phyloP scores from a whole-genome alignment of 495 filamentous ascomycete genomes.

The Talaromyces adpressus region DNA sequence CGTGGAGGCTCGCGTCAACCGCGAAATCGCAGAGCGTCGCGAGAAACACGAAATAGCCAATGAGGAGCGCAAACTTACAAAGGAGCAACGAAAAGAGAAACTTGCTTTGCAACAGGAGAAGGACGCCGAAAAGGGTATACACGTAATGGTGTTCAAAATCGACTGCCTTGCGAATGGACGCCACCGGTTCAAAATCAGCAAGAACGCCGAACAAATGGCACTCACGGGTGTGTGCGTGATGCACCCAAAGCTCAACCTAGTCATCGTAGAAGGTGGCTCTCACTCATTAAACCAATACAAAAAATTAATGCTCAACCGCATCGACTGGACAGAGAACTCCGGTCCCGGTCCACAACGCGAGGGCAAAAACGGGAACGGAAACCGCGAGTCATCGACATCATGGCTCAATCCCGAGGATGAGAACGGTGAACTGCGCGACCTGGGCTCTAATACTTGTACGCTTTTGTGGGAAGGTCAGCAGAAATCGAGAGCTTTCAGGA shows the following conservation, averaged over 20 bases:
- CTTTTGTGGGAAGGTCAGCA: constrained; percentile 85
- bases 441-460: constrained; percentile 69
- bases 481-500: constrained; percentile 69
- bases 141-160: constrained; percentile 80
- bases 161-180: constrained; percentile 80
- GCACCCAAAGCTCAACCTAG: constrained; percentile 76
- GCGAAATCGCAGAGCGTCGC: constrained; percentile 79
- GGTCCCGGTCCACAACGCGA: constrained; percentile 56
- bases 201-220: constrained; percentile 81
- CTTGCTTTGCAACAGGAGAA: constrained; percentile 74
- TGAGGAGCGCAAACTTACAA: constrained; percentile 82
- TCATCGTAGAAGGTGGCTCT: constrained; percentile 86
- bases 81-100: constrained; percentile 85
- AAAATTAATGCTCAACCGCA: constrained; percentile 85
- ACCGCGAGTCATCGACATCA: constrained; percentile 51
- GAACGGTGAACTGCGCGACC: constrained; percentile 69
- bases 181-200: constrained; percentile 86
- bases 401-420: constrained; percentile 78
- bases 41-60: constrained; percentile 71
- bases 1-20: constrained; percentile 87
- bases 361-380: constrained; percentile 43
- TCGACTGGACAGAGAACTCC: constrained; percentile 89
- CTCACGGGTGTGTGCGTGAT: constrained; percentile 85
- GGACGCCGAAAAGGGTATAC: constrained; percentile 79
- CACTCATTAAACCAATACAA: constrained; percentile 75